Conservation (phyloP, 2,329 filamentous ascomycete species). For the Ceratocystis smalleyi region DNA sequence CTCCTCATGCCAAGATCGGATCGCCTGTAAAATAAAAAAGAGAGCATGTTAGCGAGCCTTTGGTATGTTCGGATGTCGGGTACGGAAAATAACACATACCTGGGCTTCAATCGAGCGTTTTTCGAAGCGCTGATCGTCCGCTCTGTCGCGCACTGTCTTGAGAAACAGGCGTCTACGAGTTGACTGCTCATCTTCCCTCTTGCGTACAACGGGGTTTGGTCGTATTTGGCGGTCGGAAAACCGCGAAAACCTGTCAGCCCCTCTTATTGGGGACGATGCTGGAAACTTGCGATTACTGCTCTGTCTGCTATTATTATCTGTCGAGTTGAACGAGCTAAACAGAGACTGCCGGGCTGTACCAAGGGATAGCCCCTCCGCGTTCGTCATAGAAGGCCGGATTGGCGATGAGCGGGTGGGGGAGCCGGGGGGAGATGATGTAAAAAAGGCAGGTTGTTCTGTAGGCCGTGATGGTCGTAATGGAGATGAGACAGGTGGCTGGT, state of each 20-base stretch:
- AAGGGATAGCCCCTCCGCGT: constrained; percentile 20
- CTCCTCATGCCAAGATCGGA: constrained; percentile 17
- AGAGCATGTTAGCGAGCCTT: background rate
- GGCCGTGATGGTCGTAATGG: constrained; percentile 43
- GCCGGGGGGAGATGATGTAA: constrained; percentile 12
- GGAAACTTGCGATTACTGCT: background rate
- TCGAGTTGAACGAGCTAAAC: constrained; percentile 3
- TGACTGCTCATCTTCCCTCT: constrained; percentile 47
- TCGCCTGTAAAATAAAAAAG: background rate
- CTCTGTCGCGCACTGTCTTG: constrained; percentile 45
- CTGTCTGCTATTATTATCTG: background rate
- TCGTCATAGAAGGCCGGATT: constrained; percentile 23
- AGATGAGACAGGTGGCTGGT: constrained; percentile 29
- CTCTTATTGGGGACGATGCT: constrained; percentile 5
- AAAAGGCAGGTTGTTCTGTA: constrained; percentile 5
- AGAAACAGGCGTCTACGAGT: constrained; percentile 53
- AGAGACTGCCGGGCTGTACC: constrained; percentile 23
- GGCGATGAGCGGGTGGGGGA: constrained; percentile 11
- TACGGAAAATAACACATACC: constrained; percentile 20
- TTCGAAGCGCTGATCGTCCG: constrained; percentile 45
- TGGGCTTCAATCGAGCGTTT: constrained; percentile 46
- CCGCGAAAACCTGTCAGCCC: constrained; percentile 24
- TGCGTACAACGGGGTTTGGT: constrained; percentile 46
- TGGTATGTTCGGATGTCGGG: background rate
- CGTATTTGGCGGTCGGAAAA: constrained; percentile 42